A percentile compares a stretch with the other conserved stretches of the same genome.
Evolutionary conservation across 2,329 filamentous ascomycete genomes (phyloP).

Genomic region (Fusarium tupiense): DNA sequence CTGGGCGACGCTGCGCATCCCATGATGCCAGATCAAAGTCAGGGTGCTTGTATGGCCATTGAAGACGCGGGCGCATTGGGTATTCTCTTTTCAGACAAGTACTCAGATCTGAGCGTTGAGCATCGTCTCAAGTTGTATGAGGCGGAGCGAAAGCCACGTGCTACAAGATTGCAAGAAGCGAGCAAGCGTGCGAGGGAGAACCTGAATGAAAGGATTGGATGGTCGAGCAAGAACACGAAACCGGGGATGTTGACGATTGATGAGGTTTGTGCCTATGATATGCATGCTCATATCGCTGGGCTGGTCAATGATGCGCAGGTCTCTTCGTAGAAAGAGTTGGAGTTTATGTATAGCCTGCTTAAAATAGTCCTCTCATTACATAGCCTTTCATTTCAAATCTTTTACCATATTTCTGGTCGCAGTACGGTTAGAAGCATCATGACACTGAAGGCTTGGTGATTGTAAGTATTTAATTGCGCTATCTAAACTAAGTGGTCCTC

Average conservation of each 20-base stretch:
- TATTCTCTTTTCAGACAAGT: not conserved
- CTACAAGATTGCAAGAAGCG: slow-evolving; percentile 9
- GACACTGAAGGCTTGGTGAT: too few species aligned
- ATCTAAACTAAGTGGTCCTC: not conserved
- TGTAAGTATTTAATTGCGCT: not conserved
- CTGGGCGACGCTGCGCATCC: slow-evolving; percentile 27
- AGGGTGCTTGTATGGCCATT: slow-evolving; percentile 9
- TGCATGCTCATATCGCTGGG: slow-evolving; percentile 39
- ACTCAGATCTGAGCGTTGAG: not conserved
- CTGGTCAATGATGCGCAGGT: not conserved
- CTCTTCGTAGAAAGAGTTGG: not conserved
- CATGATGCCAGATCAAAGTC: slow-evolving; percentile 24
- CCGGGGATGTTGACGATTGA: slow-evolving; percentile 68
- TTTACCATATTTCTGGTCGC: not conserved
- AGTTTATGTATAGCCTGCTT: not conserved
- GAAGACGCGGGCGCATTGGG: slow-evolving; percentile 9
- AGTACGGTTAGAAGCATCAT: too few species aligned
- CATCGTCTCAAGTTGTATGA: slow-evolving; percentile 10
- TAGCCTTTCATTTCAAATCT: too few species aligned
- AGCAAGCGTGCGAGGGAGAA: slow-evolving; percentile 21
- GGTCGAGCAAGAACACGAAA: slow-evolving; percentile 54
- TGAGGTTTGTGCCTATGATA: slow-evolving; percentile 67
- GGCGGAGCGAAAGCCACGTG: slow-evolving; percentile 3
- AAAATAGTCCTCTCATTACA: too few species aligned
- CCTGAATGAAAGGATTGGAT: slow-evolving; percentile 13